Conservation (phyloP, 257 asterid genomes). For the Fraxinus pennsylvanica region DNA sequence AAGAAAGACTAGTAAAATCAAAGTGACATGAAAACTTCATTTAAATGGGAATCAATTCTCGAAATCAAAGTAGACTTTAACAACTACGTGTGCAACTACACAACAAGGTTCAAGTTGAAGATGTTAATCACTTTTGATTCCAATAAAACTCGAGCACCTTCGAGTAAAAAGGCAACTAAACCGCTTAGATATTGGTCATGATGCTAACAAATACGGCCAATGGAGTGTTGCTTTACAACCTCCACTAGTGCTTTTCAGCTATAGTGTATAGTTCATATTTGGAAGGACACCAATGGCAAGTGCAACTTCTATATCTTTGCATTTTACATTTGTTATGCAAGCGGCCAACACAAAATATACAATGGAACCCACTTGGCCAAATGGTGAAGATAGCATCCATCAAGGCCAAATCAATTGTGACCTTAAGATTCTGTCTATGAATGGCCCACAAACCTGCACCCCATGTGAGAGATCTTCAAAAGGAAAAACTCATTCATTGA, state of each 20-base stretch:
- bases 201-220: not conserved
- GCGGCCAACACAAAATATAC: conserved; percentile 25
- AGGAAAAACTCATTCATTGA: not conserved
- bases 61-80: too few relatives aligned
- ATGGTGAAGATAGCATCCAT: conserved; percentile 11
- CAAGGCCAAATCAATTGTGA: not conserved
- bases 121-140: too few relatives aligned
- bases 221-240: not conserved
- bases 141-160: not conserved
- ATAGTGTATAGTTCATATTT: not conserved
- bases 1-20: too few relatives aligned
- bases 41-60: too few relatives aligned
- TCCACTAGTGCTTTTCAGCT: not conserved
- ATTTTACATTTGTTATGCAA: conserved; percentile 17
- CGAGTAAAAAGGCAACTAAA: not conserved
- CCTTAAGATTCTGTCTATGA: not conserved
- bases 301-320: conserved; percentile 26
- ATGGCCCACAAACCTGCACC: not conserved
- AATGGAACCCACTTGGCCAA: conserved; percentile 32
- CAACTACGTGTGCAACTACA: too few relatives aligned
- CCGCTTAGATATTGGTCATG: not conserved
- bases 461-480: not conserved
- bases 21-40: too few relatives aligned
- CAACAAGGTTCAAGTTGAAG: not conserved
- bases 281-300: not conserved